Conservation (phyloP, 2,329 filamentous ascomycete genomes). For the Acrocalymma vagum region DNA sequence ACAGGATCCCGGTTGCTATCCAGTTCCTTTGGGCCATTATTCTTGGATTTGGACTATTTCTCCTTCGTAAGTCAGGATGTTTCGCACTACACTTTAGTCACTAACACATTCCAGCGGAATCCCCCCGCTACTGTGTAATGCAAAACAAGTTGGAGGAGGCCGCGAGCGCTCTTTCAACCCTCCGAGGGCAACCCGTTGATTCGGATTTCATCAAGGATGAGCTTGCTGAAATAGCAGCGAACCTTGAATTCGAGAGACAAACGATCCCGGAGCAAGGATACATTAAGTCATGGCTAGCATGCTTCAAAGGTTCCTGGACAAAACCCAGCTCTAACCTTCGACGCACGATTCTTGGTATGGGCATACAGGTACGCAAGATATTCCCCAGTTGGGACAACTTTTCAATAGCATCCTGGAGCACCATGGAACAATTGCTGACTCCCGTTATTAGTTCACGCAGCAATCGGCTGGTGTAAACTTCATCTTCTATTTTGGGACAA, state of each 20-base stretch:
- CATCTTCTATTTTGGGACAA: slow-evolving; percentile 45
- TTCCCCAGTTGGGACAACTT: too few relatives aligned
- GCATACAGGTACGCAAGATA: too few relatives aligned
- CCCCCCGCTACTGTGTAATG: slow-evolving; percentile 53
- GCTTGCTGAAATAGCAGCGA: slow-evolving; percentile 67
- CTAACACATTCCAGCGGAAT: slow-evolving; percentile 42
- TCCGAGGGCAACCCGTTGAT: slow-evolving; percentile 66
- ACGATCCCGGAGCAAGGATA: slow-evolving; percentile 62
- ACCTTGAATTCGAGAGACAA: slow-evolving; percentile 75
- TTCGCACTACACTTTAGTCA: too few relatives aligned
- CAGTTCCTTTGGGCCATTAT: slow-evolving; percentile 77
- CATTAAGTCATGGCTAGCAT: slow-evolving; percentile 27
- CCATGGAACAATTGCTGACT: too few relatives aligned
- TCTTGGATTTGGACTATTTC: slow-evolving; percentile 68
- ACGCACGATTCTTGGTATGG: slow-evolving; percentile 47
- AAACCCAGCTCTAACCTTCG: slow-evolving; percentile 47
- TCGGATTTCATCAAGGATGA: slow-evolving; percentile 65
- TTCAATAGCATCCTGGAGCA: too few relatives aligned
- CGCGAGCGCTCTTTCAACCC: slow-evolving; percentile 64
- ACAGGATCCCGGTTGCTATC: slow-evolving; percentile 76
- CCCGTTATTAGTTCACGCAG: slow-evolving; percentile 74
- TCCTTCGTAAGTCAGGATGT: too few relatives aligned
- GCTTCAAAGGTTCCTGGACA: slow-evolving; percentile 16
- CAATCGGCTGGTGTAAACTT: slow-evolving; percentile 65
- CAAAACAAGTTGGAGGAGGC: slow-evolving; percentile 67